Evolutionary conservation across 2,329 filamentous ascomycete genomes (phyloP).

Genomic region (Paecilomyces fulvus): DNA sequence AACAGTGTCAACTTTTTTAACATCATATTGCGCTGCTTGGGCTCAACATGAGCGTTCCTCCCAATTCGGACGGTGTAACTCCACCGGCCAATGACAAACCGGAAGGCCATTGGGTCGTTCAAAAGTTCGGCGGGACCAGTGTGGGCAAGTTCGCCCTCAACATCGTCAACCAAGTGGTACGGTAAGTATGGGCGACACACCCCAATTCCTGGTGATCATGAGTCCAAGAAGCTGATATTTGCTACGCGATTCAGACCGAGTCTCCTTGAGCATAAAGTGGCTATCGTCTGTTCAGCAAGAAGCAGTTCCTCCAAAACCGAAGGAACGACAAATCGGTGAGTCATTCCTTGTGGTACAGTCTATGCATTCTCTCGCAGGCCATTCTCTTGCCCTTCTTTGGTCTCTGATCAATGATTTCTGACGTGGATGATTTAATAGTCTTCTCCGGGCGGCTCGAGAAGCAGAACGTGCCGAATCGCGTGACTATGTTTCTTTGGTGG

Average conservation of each 20-base stretch:
- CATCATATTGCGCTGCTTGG: background rate
- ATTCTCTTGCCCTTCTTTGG: background rate
- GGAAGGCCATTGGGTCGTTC: constrained; percentile 63
- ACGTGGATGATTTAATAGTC: constrained; percentile 16
- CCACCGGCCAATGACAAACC: constrained; percentile 7
- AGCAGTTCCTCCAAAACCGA: constrained; percentile 91
- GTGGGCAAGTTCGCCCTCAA: constrained; percentile 86
- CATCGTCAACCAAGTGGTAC: constrained; percentile 64
- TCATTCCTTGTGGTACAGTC: constrained; percentile 19
- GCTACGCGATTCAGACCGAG: constrained; percentile 39
- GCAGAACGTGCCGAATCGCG: constrained; percentile 40
- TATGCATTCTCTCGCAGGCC: background rate
- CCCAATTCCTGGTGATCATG: background rate
- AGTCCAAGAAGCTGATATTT: background rate
- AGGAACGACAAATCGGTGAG: constrained; percentile 89
- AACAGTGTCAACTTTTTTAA: background rate
- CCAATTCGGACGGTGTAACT: constrained; percentile 8
- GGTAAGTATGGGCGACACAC: constrained; percentile 32
- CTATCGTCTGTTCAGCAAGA: constrained; percentile 89
- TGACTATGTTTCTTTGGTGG: constrained; percentile 65
- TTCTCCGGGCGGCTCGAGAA: constrained; percentile 42
- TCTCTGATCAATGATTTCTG: background rate
- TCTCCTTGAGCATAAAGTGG: constrained; percentile 64
- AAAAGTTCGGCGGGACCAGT: constrained; percentile 93
- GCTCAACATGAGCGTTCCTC: constrained; percentile 3